A percentile compares a stretch with the other conserved stretches of the same genome.
phyloP scores from a whole-genome alignment of 139 green algal genomes.

The Gonium pectorale region DNA sequence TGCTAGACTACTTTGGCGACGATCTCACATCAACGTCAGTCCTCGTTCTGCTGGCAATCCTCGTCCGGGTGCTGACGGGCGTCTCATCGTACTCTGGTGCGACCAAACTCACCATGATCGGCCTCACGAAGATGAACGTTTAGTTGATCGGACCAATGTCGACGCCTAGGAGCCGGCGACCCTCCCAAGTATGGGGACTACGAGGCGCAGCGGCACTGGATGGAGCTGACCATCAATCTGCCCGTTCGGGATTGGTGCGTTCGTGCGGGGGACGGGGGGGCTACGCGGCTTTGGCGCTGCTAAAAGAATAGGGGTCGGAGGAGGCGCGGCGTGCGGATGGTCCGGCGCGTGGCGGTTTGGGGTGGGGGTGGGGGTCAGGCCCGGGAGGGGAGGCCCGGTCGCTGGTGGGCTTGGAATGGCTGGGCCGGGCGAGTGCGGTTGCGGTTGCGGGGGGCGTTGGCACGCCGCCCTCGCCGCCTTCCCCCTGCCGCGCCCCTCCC shows the following conservation, averaged over 20 bases:
- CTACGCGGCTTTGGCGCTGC: too few relatives aligned
- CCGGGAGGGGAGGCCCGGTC: too few relatives aligned
- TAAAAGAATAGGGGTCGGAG: too few relatives aligned
- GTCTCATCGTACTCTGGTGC: constrained; percentile 87
- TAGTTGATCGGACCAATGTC: background rate
- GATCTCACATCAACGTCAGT: background rate
- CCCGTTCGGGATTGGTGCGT: constrained; percentile 86
- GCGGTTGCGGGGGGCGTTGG: too few relatives aligned
- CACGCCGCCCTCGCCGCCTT: too few relatives aligned
- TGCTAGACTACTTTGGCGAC: constrained; percentile 1
- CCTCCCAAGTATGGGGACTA: constrained; percentile 96
- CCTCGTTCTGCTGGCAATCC: constrained; percentile 60
- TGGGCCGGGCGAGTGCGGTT: too few relatives aligned
- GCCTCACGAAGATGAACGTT: background rate
- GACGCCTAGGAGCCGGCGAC: constrained; percentile 73
- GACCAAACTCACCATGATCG: background rate
- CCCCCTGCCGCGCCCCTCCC: too few relatives aligned
- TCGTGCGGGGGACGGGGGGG: background rate
- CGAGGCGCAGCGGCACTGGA: constrained; percentile 99
- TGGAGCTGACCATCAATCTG: constrained; percentile 93
- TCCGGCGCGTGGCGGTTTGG: too few relatives aligned
- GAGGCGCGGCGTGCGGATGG: too few relatives aligned
- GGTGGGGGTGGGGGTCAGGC: too few relatives aligned
- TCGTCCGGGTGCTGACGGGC: constrained; percentile 76
- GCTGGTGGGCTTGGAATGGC: too few relatives aligned